phyloP scores from a whole-genome alignment of 495 filamentous ascomycete genomes.

The Tuber borchii region DNA sequence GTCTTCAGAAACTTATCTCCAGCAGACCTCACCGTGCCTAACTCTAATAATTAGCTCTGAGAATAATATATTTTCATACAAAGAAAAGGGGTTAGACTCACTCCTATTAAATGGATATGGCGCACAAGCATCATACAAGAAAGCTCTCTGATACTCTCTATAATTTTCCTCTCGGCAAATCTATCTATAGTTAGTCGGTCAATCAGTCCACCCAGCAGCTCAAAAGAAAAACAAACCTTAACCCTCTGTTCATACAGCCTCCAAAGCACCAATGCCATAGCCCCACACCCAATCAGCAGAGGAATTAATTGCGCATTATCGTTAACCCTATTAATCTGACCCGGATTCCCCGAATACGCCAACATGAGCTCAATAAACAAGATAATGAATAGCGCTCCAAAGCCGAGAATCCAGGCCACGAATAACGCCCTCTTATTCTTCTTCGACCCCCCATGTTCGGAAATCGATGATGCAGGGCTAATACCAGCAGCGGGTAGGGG shows the following conservation, averaged over 20 bases:
- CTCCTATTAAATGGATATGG: neutral
- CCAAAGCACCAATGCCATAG: conserved; percentile 1
- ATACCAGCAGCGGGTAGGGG: neutral
- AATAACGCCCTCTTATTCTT: neutral
- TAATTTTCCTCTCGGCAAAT: neutral
- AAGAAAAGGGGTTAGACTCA: neutral
- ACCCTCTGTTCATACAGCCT: neutral
- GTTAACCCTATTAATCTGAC: neutral
- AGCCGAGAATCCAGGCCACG: neutral
- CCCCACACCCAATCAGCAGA: neutral
- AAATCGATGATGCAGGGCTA: neutral
- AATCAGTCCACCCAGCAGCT: neutral
- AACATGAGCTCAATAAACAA: neutral
- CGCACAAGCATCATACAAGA: neutral
- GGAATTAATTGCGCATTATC: neutral
- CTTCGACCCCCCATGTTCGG: neutral
- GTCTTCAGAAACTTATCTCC: neutral
- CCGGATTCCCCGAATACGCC: neutral
- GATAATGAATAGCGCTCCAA: neutral
- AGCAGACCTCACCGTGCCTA: neutral
- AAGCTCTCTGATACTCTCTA: neutral
- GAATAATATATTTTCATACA: neutral
- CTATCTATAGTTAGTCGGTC: neutral
- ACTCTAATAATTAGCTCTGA: neutral
- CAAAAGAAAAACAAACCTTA: neutral